A percentile compares a stretch with the other conserved stretches of the same genome.
Conservation (phyloP, 345 rosid genomes). For the Leavenworthia alabamica region DNA sequence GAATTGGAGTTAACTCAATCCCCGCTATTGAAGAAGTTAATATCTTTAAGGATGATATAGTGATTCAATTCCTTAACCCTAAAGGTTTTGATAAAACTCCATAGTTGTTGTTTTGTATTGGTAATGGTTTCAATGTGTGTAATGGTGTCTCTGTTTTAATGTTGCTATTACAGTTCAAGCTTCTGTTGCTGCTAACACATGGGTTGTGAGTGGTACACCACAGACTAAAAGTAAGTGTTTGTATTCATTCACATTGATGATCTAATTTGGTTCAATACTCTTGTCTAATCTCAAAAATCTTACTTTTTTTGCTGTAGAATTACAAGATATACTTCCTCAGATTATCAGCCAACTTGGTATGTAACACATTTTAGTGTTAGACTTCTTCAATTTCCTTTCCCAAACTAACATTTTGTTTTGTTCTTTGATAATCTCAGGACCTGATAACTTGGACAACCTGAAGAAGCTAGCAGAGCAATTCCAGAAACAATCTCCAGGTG, state of each 20-base stretch:
- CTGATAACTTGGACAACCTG: conserved; percentile 86
- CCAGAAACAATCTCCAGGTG: conserved; percentile 67
- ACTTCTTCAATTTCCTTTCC: neutral
- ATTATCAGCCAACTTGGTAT: conserved; percentile 85
- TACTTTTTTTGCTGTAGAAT: conserved; percentile 39
- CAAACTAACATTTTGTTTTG: neutral
- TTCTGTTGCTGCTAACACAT: conserved; percentile 84
- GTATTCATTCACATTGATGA: neutral
- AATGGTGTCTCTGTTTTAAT: neutral
- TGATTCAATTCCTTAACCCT: conserved; percentile 81
- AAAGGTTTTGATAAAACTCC: conserved; percentile 58
- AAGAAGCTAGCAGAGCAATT: conserved; percentile 92
- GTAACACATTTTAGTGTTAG: no score
- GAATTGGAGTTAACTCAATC: conserved; percentile 85
- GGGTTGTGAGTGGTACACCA: conserved; percentile 95
- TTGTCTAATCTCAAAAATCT: neutral
- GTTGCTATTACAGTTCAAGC: conserved; percentile 70
- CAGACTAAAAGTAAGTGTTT: conserved; percentile 71
- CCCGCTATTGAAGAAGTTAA: conserved; percentile 98
- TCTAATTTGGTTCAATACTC: neutral
- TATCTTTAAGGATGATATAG: conserved; percentile 91
- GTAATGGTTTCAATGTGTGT: neutral
- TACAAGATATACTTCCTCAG: conserved; percentile 91
- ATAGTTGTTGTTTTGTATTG: neutral
- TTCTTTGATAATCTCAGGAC: conserved; percentile 38